Conservation (phyloP, 2,329 filamentous ascomycete species). For the Botrytis fragariae region DNA sequence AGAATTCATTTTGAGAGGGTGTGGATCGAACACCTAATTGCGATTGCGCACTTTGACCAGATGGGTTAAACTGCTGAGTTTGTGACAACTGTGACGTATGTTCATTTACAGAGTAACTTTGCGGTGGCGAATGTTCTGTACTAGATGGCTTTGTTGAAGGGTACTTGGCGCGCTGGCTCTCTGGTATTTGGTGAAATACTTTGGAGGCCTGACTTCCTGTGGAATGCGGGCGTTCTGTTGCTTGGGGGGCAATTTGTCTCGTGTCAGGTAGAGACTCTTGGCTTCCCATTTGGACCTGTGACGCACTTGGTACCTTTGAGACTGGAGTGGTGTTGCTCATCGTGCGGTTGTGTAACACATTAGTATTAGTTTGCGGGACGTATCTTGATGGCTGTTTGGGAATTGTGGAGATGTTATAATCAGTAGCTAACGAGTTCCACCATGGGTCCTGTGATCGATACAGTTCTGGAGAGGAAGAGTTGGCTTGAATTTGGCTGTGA, state of each 20-base stretch:
- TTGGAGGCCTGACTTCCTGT: not conserved
- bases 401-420: constrained; percentile 7
- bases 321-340: not conserved
- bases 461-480: not conserved
- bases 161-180: not conserved
- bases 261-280: not conserved
- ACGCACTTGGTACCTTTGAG: not conserved
- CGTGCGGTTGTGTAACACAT: not conserved
- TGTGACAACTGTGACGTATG: not conserved
- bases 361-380: not conserved
- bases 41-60: not conserved
- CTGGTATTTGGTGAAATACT: not conserved
- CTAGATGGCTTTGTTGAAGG: not conserved
- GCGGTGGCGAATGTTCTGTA: not conserved
- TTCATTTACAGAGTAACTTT: not conserved
- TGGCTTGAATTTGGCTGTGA: not conserved
- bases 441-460: constrained; percentile 11
- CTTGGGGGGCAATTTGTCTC: not conserved
- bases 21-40: not conserved
- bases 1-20: not conserved
- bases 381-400: not conserved
- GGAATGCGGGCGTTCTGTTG: not conserved
- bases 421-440: constrained; percentile 10
- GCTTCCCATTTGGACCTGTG: not conserved
- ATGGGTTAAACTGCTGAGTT: not conserved